Base-by-base conservation (phyloP, 192 early-diverging fungal genomes). In the Entomortierella parvispora region DNA sequence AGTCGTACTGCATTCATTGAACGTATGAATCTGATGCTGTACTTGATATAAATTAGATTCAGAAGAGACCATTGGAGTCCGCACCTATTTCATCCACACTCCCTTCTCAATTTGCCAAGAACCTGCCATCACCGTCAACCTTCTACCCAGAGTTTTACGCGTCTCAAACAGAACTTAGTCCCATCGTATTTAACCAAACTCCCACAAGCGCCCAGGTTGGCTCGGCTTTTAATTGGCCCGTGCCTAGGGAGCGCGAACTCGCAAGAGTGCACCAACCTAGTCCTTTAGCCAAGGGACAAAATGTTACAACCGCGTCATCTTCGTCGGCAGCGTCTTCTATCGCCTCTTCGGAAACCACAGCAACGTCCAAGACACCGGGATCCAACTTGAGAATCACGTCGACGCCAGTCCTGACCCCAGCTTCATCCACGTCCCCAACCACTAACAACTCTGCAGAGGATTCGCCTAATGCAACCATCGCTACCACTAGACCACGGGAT, bases 61-160 rank as follows among this genome's bases (percentile, higher is more conserved):
- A 77, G 47, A 77, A 77, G 17, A 65, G 74, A 25, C 74, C 74
- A 2, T 29, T 77, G 4, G 90, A 92, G 50, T 79, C 89, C 0
- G 91, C 88, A 0, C 90, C 90, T 6, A 84, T 90, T 55, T 92
- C 92, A 5, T 91, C 90, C 11, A 83, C 91, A 58, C 53, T 71
- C 28, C 85, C 90, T 17, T 87, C 85, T 2, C 85, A 89, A 62
- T 89, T 89, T 66, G 84, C 84, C 14, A 86, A 91, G 67, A 92
- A 88, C 67, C 77, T 93, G 37, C 92, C 92, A 25, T 91, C 90
- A 31, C 92, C 92, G 15, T 91, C 89, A 8, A 85, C 89, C 0
- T 92, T 93, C 68, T 93, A 93, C 67, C 88, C 91, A 2, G 86
- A 90, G 43, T 89, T 94, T 48, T 92, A 91, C 62, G 89, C 92